Evolutionary conservation across 495 filamentous ascomycete species (phyloP).

Genomic region (Melanomma pulvis-pyrius): DNA sequence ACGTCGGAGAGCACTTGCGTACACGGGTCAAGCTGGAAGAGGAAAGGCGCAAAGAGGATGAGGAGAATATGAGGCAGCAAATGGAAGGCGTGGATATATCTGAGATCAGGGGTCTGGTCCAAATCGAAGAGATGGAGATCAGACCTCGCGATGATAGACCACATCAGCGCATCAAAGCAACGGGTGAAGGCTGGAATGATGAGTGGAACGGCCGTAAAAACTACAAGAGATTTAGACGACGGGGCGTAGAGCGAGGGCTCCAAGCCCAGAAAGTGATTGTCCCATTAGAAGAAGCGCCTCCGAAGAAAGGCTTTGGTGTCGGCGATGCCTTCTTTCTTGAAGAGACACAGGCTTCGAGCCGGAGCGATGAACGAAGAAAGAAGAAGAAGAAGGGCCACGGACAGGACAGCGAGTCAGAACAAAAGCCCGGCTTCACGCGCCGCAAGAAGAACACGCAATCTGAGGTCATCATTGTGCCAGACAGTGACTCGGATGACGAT

Average conservation of each 20-base stretch:
- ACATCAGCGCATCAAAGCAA: constrained; percentile 42
- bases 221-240: constrained; percentile 85
- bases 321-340: constrained; percentile 83
- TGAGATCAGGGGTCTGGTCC: constrained; percentile 72
- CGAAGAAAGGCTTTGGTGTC: constrained; percentile 74
- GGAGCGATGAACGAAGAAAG: constrained; percentile 43
- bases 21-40: constrained; percentile 71
- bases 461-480: constrained; percentile 23
- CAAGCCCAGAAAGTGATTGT: constrained; percentile 48
- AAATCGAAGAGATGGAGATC: constrained; percentile 80
- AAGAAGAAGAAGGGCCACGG: constrained; percentile 29
- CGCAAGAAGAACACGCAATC: constrained; percentile 5
- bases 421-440: constrained; percentile 23
- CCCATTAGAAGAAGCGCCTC: constrained; percentile 72
- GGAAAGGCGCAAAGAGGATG: constrained; percentile 60
- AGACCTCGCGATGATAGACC: constrained; percentile 24
- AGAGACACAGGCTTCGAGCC: constrained; percentile 27
- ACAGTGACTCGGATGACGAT: constrained; percentile 30
- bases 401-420: constrained; percentile 33
- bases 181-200: constrained; percentile 76
- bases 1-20: constrained; percentile 70
- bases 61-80: constrained; percentile 56
- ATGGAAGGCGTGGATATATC: constrained; percentile 66
- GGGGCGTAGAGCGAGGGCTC: constrained; percentile 45
- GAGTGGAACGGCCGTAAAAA: constrained; percentile 95